phyloP scores from a whole-genome alignment of 768 basidiomycete species.

The Russula griseocarnosa region DNA sequence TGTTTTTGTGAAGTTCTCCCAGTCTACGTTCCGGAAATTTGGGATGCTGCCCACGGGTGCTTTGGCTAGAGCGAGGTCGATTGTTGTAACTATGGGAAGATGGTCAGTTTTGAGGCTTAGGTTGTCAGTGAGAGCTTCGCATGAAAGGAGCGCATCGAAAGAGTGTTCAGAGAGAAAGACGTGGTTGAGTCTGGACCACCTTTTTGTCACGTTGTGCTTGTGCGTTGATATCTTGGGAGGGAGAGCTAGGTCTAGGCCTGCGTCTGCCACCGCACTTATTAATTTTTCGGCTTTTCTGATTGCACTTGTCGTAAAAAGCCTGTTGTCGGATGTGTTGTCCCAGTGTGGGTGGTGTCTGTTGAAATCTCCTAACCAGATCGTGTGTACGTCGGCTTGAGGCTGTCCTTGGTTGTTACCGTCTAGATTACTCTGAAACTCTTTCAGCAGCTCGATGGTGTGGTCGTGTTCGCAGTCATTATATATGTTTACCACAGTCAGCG shows the following conservation, averaged over 20 bases:
- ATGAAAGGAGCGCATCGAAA: not conserved
- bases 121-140: not conserved
- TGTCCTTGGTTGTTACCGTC: fast-evolving
- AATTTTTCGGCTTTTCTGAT: not conserved
- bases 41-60: not conserved
- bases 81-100: not conserved
- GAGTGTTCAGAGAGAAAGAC: not conserved
- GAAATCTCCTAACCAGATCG: not conserved
- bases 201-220: not conserved
- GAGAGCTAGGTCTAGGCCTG: not conserved
- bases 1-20: not conserved
- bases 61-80: not conserved
- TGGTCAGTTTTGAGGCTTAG: not conserved
- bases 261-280: not conserved
- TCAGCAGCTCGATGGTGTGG: not conserved
- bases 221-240: not conserved
- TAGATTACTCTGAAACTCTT: fast-evolving
- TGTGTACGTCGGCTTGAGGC: fast-evolving
- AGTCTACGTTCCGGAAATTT: not conserved
- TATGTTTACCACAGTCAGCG: not conserved
- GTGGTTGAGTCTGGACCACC: not conserved
- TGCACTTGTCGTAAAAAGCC: too few species aligned
- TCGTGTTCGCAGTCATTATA: too few species aligned
- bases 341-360: not conserved
- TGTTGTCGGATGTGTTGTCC: not conserved